These are phyloP conservation scores for Capsicum pubescens DNA, from an alignment of 257 asterid genomes.

Conservation along the genomic window DNA sequence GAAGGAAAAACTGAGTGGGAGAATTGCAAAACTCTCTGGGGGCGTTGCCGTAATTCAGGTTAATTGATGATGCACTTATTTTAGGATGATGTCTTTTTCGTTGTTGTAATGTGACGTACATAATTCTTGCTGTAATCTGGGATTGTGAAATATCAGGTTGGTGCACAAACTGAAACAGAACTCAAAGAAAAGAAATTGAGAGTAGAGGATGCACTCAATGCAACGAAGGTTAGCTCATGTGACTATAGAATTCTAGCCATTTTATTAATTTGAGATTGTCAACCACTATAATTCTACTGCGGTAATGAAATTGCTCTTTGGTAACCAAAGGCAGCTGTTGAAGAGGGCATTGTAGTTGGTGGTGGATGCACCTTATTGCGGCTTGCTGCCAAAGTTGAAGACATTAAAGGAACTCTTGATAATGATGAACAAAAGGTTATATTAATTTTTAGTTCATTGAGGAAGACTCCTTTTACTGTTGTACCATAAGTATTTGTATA, in stretches of 20 bases:
- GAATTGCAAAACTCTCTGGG: constrained; percentile 94
- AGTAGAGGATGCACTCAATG: constrained; percentile 99
- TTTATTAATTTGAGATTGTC: background rate
- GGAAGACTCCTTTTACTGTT: background rate
- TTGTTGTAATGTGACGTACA: background rate
- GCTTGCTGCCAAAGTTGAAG: constrained; percentile 89
- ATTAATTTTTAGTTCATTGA: background rate
- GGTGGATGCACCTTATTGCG: constrained; percentile 95
- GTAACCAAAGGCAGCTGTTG: constrained; percentile 89
- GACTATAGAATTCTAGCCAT: background rate
- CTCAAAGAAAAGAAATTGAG: constrained; percentile 95
- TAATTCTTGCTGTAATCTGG: constrained; percentile 13
- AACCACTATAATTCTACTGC: background rate
- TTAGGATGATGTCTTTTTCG: background rate
- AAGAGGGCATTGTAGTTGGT: constrained; percentile 98
- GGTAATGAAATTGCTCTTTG: constrained; percentile 23
- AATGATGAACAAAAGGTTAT: constrained; percentile 88
- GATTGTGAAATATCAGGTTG: constrained; percentile 61
- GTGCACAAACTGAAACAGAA: constrained; percentile 99
- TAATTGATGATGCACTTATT: background rate
- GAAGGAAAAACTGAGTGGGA: constrained; percentile 83
- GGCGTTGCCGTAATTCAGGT: constrained; percentile 99
- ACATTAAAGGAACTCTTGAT: constrained; percentile 78
- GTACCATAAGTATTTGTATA: background rate
- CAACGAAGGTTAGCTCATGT: constrained; percentile 68